Conservation (phyloP, 164 flowering plant species). For the Tetracentron sinense region DNA sequence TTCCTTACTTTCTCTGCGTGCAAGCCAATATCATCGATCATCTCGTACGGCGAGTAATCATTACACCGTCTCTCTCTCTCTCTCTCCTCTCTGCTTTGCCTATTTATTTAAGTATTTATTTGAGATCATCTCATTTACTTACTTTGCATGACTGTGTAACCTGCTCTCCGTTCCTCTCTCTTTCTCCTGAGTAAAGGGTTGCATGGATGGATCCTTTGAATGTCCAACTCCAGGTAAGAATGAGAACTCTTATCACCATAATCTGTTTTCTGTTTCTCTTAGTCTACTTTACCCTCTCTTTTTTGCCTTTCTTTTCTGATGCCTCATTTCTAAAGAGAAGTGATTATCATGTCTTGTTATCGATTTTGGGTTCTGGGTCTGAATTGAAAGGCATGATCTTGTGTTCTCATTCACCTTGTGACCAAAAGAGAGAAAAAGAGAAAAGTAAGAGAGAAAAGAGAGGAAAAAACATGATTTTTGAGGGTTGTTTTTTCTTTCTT, state of each 20-base stretch:
- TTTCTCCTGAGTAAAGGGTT: conserved; percentile 15
- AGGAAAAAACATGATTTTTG: not conserved
- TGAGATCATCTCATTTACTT: not conserved
- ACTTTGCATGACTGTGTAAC: conserved; percentile 9
- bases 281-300: too few species aligned
- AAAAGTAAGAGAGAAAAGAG: not conserved
- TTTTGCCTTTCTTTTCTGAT: not conserved
- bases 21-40: conserved; percentile 38
- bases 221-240: conserved; percentile 42
- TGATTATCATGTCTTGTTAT: too few species aligned
- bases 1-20: conserved; percentile 49
- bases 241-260: not conserved
- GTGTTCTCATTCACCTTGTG: not conserved
- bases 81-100: not conserved
- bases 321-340: too few species aligned
- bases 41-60: conserved; percentile 28
- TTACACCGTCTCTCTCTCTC: conserved; percentile 11
- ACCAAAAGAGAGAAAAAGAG: too few species aligned
- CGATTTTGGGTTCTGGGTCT: not conserved
- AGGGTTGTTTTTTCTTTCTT: not conserved
- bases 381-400: not conserved
- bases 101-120: conserved; percentile 2
- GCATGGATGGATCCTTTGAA: conserved; percentile 51
- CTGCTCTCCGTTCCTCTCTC: conserved; percentile 11
- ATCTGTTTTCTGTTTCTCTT: not conserved